A percentile compares a stretch with the other conserved stretches of the same genome.
These are phyloP conservation scores for Colletotrichum falcatum DNA, from an alignment of 2,329 filamentous ascomycete genomes.

Conservation along the genomic window DNA sequence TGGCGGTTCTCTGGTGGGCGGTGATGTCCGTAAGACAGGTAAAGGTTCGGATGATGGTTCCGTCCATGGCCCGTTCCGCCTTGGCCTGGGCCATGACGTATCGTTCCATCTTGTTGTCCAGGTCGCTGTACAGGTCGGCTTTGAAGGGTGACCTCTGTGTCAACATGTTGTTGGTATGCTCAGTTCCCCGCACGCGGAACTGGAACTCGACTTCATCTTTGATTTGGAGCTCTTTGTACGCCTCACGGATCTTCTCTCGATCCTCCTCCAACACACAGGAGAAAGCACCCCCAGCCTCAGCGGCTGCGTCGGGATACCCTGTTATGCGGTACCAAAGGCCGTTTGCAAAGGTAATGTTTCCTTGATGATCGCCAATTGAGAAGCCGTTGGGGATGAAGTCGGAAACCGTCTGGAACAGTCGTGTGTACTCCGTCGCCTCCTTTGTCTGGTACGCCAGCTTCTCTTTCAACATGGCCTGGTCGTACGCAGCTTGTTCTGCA, in stretches of 20 bases:
- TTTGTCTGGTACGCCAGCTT: conserved; percentile 69
- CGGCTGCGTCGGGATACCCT: conserved; percentile 53
- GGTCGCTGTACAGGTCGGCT: conserved; percentile 45
- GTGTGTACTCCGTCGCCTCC: conserved; percentile 66
- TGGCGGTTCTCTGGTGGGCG: conserved; percentile 60
- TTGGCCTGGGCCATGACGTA: conserved; percentile 62
- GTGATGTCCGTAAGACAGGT: conserved; percentile 66
- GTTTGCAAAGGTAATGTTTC: conserved; percentile 77
- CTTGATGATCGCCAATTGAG: conserved; percentile 75
- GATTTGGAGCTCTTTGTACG: conserved; percentile 56
- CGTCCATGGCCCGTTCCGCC: conserved; percentile 58
- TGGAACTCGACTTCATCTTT: conserved; percentile 58
- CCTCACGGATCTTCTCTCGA: conserved; percentile 53
- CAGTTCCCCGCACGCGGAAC: conserved; percentile 55
- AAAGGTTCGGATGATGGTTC: conserved; percentile 58
- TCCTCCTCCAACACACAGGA: conserved; percentile 62
- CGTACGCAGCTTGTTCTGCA: conserved; percentile 74
- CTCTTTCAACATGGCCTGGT: conserved; percentile 74
- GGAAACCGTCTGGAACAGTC: conserved; percentile 76
- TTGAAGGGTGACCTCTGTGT: conserved; percentile 38
- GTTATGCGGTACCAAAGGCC: conserved; percentile 71
- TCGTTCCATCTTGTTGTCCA: conserved; percentile 52
- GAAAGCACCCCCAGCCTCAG: conserved; percentile 53
- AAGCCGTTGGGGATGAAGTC: conserved; percentile 81
- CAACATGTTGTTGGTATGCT: conserved; percentile 25